phyloP scores from a whole-genome alignment of 768 basidiomycete genomes.

The Lentinus brumalis region DNA sequence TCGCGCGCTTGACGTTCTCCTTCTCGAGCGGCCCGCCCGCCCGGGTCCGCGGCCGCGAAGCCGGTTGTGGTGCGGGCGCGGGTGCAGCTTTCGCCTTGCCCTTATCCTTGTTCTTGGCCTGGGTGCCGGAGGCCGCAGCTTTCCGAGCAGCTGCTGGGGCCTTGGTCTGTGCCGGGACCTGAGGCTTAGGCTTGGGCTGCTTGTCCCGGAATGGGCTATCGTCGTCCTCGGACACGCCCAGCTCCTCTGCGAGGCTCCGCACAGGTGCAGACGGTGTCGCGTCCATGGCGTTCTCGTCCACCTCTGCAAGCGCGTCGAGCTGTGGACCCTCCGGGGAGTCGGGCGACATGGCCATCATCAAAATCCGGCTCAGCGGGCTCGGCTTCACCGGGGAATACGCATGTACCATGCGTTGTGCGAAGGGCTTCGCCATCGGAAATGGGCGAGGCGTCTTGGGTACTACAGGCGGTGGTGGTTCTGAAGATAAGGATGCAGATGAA shows the following conservation, averaged over 20 bases:
- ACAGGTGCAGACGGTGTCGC: conserved; percentile 12
- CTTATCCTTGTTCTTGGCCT: conserved; percentile 45
- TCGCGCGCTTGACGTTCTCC: conserved; percentile 30
- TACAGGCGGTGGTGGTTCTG: not conserved
- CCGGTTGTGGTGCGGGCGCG: not conserved
- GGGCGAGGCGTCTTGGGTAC: conserved; percentile 41
- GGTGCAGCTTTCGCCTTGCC: conserved; percentile 22
- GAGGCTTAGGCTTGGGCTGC: conserved; percentile 35
- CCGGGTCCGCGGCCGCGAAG: conserved; percentile 7
- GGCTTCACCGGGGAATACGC: conserved; percentile 83
- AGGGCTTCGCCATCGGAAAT: conserved; percentile 74
- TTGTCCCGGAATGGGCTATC: conserved; percentile 58
- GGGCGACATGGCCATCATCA: conserved; percentile 65
- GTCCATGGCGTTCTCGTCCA: conserved; percentile 22
- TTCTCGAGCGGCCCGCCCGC: conserved; percentile 28
- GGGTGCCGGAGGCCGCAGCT: conserved; percentile 26
- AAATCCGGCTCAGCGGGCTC: conserved; percentile 77
- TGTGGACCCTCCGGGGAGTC: conserved; percentile 22
- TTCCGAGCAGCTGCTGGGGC: not conserved
- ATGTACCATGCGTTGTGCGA: conserved; percentile 69
- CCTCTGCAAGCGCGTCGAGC: conserved; percentile 26
- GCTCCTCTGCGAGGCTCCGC: conserved; percentile 41
- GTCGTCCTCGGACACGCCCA: conserved; percentile 37
- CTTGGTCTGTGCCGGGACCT: conserved; percentile 8
- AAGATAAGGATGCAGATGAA: not conserved